phyloP scores from a whole-genome alignment of 2,329 filamentous ascomycete genomes.

The Fusarium sp. region DNA sequence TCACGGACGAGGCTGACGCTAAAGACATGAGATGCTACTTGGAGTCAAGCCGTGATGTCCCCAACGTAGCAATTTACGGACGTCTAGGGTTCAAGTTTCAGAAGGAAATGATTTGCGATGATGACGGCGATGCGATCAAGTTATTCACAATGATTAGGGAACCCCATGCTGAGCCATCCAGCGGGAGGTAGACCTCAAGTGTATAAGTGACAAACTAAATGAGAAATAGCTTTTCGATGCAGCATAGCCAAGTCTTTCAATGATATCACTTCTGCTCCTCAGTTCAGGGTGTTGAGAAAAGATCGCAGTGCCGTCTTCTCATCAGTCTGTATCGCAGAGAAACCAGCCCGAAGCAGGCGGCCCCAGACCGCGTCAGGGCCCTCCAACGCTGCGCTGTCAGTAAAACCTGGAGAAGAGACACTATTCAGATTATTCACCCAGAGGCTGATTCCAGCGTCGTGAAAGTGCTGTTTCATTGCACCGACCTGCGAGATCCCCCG shows the following conservation, averaged over 20 bases:
- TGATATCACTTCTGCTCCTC: too few species aligned
- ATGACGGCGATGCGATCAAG: conserved; percentile 65
- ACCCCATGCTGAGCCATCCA: conserved; percentile 30
- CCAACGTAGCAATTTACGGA: conserved; percentile 77
- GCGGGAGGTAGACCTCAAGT: not conserved
- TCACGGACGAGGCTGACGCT: conserved; percentile 69
- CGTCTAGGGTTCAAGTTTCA: conserved; percentile 73
- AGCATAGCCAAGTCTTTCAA: not conserved
- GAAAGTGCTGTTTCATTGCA: not conserved
- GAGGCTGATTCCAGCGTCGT: not conserved
- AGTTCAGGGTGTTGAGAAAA: not conserved
- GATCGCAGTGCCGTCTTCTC: not conserved
- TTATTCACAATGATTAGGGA: conserved; percentile 61
- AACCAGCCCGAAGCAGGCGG: not conserved
- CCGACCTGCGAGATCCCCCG: not conserved
- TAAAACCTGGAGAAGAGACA: not conserved
- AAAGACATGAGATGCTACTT: conserved; percentile 74
- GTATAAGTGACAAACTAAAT: not conserved
- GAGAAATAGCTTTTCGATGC: not conserved
- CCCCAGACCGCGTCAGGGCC: not conserved
- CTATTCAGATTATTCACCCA: not conserved
- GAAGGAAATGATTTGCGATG: conserved; percentile 73
- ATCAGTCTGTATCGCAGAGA: not conserved
- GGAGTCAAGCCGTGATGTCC: conserved; percentile 73
- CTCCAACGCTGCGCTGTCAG: not conserved